phyloP scores from a whole-genome alignment of 495 filamentous ascomycete genomes.

The Penicillium turbatum region DNA sequence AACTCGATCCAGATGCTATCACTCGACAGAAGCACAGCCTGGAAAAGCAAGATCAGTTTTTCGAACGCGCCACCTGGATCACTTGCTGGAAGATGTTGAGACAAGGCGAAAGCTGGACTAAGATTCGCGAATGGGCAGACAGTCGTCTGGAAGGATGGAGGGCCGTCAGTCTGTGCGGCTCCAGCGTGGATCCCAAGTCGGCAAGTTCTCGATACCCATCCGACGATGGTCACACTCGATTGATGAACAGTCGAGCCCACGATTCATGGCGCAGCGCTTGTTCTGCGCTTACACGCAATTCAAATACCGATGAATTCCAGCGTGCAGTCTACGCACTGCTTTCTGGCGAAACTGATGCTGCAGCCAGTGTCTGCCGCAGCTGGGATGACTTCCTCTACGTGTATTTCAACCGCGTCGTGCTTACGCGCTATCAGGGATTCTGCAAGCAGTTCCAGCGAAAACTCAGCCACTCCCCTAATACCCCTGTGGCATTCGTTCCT shows the following conservation, averaged over 20 bases:
- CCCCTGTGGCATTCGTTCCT: slow-evolving; percentile 32
- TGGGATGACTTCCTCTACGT: slow-evolving; percentile 94
- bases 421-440: slow-evolving; percentile 47
- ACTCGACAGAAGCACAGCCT: slow-evolving; percentile 69
- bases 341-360: slow-evolving; percentile 73
- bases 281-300: slow-evolving; percentile 64
- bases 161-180: slow-evolving; percentile 51
- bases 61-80: slow-evolving; percentile 83
- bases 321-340: slow-evolving; percentile 85
- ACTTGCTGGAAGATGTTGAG: slow-evolving; percentile 85
- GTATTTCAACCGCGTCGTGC: slow-evolving; percentile 76
- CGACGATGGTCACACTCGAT: slow-evolving; percentile 41
- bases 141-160: slow-evolving; percentile 81
- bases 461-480: slow-evolving; percentile 34
- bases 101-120: slow-evolving; percentile 64
- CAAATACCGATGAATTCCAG: slow-evolving; percentile 70
- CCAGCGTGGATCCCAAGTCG: slow-evolving; percentile 34
- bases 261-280: slow-evolving; percentile 78
- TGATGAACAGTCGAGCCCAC: slow-evolving; percentile 49
- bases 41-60: slow-evolving; percentile 75
- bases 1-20: slow-evolving; percentile 88
- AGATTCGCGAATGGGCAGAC: slow-evolving; percentile 76
- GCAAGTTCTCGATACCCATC: slow-evolving; percentile 33
- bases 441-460: slow-evolving; percentile 44
- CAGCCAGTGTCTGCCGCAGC: slow-evolving; percentile 67